Base-by-base conservation (phyloP, 2,329 filamentous ascomycete species). In the Volutella citrinella region DNA sequence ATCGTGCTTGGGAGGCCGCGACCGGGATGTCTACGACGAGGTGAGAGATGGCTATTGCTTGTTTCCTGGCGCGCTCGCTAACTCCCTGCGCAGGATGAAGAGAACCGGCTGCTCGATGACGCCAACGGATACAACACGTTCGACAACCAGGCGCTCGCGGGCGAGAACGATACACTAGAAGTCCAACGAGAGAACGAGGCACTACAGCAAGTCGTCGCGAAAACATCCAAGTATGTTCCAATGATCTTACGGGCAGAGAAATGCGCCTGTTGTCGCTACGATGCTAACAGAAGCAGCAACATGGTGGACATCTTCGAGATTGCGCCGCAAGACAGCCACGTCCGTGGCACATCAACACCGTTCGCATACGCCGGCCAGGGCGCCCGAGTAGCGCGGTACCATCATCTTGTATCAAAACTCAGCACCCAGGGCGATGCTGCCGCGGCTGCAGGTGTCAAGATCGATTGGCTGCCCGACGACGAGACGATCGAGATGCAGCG, bases 271-370 rank as follows among this genome's bases (percentile, higher is more conserved):
- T 8, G 18, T 14, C 16, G 6, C 17, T 14, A n/a, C 13, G 17
- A 28, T 19, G 27, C 40, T 51, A 23, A 52, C 26, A 10, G 14
- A 16, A 16, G 30, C 52, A 83, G 79, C 51, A 80, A 82, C 50
- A 76, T 83, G 62, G 78, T 83, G 40, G 79, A 83, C 53, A 76
- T 83, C 28, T 82, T 82, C 60, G 78, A 82, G 43, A 79, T 81
- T 51, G 70, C 74, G 21, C 75, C 76, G 15, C 70, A 74, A 38
- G 69, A 70, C 38, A 57, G 62, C 20, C 49, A 54, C 31, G 49
- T 55, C 42, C 50, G 65, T 46, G 50, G 60, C 43, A 39, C 55
- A 40, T 40, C 56, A 49, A 46, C 62, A 12, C 63, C 63, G 2
- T 75, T 74, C 33, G 62, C 61, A 17, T 70, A 73, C 46, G 66